A percentile compares a stretch with the other conserved stretches of the same genome.
These are phyloP conservation scores for Martensiomyces pterosporus DNA, from an alignment of 192 early-diverging fungal genomes.

Conservation along the genomic window DNA sequence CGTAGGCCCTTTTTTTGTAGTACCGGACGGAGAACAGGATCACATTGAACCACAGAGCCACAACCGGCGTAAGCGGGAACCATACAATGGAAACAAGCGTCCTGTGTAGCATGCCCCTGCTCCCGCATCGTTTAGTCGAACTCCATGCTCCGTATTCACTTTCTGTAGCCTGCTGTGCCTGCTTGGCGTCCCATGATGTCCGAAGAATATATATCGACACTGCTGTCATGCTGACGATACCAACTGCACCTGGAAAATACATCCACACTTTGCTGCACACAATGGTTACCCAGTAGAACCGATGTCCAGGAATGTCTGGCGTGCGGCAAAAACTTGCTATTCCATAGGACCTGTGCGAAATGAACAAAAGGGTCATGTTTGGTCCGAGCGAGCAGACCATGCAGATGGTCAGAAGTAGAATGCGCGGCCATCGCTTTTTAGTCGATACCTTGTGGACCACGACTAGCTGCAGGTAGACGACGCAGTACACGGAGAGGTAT, in stretches of 20 bases:
- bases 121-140: background rate
- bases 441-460: slow-evolving; percentile 33
- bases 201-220: slow-evolving; percentile 18
- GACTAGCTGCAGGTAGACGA: slow-evolving; percentile 39
- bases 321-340: slow-evolving; percentile 9
- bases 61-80: slow-evolving; percentile 33
- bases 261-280: slow-evolving; percentile 14
- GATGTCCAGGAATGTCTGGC: background rate
- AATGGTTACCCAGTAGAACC: slow-evolving; percentile 11
- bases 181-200: slow-evolving; percentile 9
- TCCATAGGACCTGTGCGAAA: slow-evolving; percentile 1
- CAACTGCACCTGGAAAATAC: slow-evolving; percentile 27
- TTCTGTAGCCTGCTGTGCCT: background rate
- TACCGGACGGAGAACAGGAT: slow-evolving; percentile 17
- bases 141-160: slow-evolving; percentile 8
- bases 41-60: slow-evolving; percentile 39
- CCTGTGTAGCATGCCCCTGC: slow-evolving; percentile 11
- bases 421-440: slow-evolving; percentile 21
- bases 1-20: slow-evolving; percentile 12
- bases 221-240: slow-evolving; percentile 11
- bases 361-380: slow-evolving; percentile 8
- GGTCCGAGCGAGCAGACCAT: slow-evolving; percentile 14
- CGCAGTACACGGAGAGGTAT: slow-evolving; percentile 22
- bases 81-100: slow-evolving; percentile 28
- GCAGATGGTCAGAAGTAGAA: slow-evolving; percentile 7